These are phyloP conservation scores for Aureobasidium mangrovei DNA, from an alignment of 2,329 filamentous ascomycete species.

Conservation along the genomic window DNA sequence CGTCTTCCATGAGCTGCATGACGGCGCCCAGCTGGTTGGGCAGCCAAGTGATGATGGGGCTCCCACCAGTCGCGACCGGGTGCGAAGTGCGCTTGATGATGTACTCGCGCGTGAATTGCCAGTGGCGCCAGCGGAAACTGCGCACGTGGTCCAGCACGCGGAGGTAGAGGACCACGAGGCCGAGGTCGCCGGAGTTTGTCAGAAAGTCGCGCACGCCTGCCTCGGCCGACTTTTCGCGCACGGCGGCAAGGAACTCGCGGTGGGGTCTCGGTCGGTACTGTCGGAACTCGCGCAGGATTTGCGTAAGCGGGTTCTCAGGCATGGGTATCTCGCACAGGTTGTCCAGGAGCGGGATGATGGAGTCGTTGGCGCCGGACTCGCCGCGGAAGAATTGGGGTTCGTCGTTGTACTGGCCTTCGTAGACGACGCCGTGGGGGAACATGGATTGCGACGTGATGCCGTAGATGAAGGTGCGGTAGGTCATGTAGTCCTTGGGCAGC, in stretches of 20 bases:
- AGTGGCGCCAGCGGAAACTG: slow-evolving; percentile 76
- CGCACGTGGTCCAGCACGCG: slow-evolving; percentile 61
- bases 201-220: slow-evolving; percentile 51
- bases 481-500: slow-evolving; percentile 73
- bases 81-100: slow-evolving; percentile 70
- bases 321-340: slow-evolving; percentile 79
- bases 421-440: slow-evolving; percentile 87
- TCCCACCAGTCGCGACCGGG: slow-evolving; percentile 71
- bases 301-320: slow-evolving; percentile 80
- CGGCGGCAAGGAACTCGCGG: slow-evolving; percentile 70
- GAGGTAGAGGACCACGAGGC: slow-evolving; percentile 30
- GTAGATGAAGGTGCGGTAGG: slow-evolving; percentile 94
- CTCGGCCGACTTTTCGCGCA: slow-evolving; percentile 45
- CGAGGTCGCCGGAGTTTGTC: slow-evolving; percentile 19
- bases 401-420: slow-evolving; percentile 66
- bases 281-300: slow-evolving; percentile 81
- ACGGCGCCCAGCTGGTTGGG: slow-evolving; percentile 74
- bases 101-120: slow-evolving; percentile 79
- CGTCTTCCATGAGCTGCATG: slow-evolving; percentile 57
- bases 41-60: slow-evolving; percentile 75
- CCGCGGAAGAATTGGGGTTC: slow-evolving; percentile 71
- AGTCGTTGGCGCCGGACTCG: slow-evolving; percentile 89
- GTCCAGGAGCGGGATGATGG: slow-evolving; percentile 81
- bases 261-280: slow-evolving; percentile 85
- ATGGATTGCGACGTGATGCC: slow-evolving; percentile 89